Evolutionary conservation across 2,329 filamentous ascomycete species (phyloP), one percentile per base, ranked within the genome.

Genomic region (Penicillium concentricum): DNA sequence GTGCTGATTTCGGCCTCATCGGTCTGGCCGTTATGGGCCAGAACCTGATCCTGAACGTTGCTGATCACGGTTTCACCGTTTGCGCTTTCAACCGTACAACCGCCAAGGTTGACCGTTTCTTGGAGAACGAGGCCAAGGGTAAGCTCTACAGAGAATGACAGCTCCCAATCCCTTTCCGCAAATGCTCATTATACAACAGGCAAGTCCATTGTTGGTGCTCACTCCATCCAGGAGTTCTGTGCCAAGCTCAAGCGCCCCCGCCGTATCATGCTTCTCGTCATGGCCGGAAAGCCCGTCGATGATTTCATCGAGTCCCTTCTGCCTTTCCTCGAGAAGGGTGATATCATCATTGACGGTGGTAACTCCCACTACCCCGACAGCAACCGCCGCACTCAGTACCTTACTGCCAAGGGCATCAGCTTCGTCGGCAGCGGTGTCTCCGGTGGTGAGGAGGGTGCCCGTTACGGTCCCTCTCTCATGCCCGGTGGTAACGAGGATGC

Each of bases 331-430:
- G 88, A 92, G 76, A 76, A 85, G 72, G 92, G 91, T 67, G 94
- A 99, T 78, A 97, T 99, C 85, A 95, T 99, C 84, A 97, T 99
- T 73, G 94, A 99, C 75, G 94, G 94, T 77, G 94, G 92, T 72
- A 97, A 99, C 89, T 97, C 93, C 67, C 94, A 97, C 84, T 99
- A 90, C 87, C 94, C 94, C 74, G 94, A 97, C 82, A 93, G 91
- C 82, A 97, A 97, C 87, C 92, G 94, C 80, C 91, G 94, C 74
- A 92, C 91, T 78, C 83, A 90, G 80, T 96, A 97, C 83, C 87
- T 97, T 62, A 79, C 81, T 49, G 70, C 76, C 72, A 97, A 97
- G 88, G 90, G 91, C 71, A 90, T 99, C 79, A 88, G 89, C 74
- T 99, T 96, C 76, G 92, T 99, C 76, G 94, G 94, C 74, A 89